A percentile compares a stretch with the other conserved stretches of the same genome.
phyloP scores from a whole-genome alignment of 768 basidiomycete species.

The Termitomyces sp. region DNA sequence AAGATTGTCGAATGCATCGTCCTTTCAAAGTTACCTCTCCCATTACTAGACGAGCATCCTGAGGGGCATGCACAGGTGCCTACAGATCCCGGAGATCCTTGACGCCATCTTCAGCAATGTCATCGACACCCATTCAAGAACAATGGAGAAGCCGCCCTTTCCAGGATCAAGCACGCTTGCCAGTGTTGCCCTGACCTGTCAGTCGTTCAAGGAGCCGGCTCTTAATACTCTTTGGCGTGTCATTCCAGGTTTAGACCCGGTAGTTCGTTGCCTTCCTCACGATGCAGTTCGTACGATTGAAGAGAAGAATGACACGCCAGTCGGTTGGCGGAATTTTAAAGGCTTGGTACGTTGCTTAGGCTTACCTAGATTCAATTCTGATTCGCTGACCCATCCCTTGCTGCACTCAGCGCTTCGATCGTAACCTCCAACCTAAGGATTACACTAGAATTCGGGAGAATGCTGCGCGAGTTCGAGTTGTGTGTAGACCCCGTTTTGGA shows the following conservation, averaged over 20 bases:
- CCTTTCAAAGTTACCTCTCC: neutral
- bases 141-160: neutral
- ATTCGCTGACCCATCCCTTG: neutral
- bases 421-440: slow-evolving; percentile 1
- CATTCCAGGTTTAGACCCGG: slow-evolving; percentile 2
- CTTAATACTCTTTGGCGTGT: slow-evolving; percentile 7
- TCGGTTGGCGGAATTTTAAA: neutral
- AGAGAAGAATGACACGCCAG: neutral
- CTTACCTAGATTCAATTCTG: neutral
- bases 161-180: slow-evolving; percentile 3
- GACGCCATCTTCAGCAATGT: slow-evolving; percentile 8
- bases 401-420: slow-evolving; percentile 2
- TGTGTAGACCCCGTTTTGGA: slow-evolving; percentile 2
- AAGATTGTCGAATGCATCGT: neutral
- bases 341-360: slow-evolving; percentile 1
- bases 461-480: slow-evolving; percentile 6
- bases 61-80: neutral
- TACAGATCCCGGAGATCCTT: slow-evolving; percentile 7
- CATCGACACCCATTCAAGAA: neutral
- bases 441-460: slow-evolving; percentile 4
- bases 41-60: neutral
- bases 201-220: slow-evolving; percentile 7
- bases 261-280: slow-evolving; percentile 2
- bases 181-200: slow-evolving; percentile 3
- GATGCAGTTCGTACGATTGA: slow-evolving; percentile 5